Percentiles rank a stretch among this genome's conserved stretches.
Conservation (phyloP, 2,329 filamentous ascomycete species). For the Aspergillus pseudotamarii region DNA sequence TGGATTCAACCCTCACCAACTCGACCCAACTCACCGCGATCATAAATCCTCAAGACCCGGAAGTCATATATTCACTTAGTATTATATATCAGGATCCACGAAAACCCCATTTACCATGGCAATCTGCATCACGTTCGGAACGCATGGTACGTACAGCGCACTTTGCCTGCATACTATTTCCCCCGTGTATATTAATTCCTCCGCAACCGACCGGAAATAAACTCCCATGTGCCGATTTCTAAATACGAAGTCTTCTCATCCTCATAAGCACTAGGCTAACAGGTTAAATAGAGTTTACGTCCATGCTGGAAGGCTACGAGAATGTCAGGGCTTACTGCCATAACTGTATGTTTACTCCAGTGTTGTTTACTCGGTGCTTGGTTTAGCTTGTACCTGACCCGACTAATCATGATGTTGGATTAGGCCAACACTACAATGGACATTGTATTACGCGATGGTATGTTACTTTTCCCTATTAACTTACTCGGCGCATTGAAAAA, state of each 20-base stretch:
- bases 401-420: not conserved
- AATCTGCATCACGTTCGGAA: constrained; percentile 48
- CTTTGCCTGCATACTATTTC: not conserved
- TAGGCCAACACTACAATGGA: constrained; percentile 48
- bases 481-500: too few relatives aligned
- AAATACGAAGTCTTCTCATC: not conserved
- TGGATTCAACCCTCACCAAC: constrained; percentile 8
- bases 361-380: not conserved
- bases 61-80: not conserved
- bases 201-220: not conserved
- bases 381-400: constrained; percentile 1
- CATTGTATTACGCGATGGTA: constrained; percentile 49
- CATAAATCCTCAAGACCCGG: not conserved
- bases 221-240: not conserved
- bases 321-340: constrained; percentile 50
- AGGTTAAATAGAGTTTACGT: constrained; percentile 43
- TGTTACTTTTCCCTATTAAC: constrained; percentile 6
- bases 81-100: not conserved
- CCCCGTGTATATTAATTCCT: not conserved
- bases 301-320: constrained; percentile 49
- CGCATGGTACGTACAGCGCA: constrained; percentile 38
- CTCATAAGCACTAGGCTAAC: constrained; percentile 7
- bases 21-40: constrained; percentile 4
- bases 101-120: constrained; percentile 34
- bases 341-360: constrained; percentile 42